Base-by-base conservation (phyloP, 495 filamentous ascomycete species). In the Collariella sp. region DNA sequence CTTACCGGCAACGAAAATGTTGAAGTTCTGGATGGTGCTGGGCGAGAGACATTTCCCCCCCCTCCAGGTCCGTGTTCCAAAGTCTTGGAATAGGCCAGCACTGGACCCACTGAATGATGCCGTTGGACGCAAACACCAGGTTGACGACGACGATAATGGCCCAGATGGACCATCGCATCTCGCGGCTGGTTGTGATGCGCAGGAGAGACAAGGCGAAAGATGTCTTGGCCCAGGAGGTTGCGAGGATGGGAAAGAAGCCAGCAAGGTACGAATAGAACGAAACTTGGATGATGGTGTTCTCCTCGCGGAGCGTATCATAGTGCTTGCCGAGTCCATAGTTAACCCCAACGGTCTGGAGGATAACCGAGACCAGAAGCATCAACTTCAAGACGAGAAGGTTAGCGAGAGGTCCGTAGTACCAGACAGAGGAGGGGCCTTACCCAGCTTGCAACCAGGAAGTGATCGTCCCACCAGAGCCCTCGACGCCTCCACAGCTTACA, bases 121-220 rank as follows among this genome's bases (percentile, higher is more conserved):
- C 7, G 45, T 19, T 4, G 35, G 26, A 15, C 45, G n/a, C 45
- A 29, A 47, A 29, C 16, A 34, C 16, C 9, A 67, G 19, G 31
- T 63, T 67, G 42, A 64, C 59, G 3, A 56, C 46, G 22, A 69
- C 29, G 26, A 65, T 60, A 4, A 67, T 54, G 18, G 51, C 52
- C 45, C 45, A 47, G 45, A 65, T 43, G 13, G 45, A 7, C 36
- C n/a, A n/a, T n/a, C 13, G 20, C 9, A 12, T 29, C 7, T 15
- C 19, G 24, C 43, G n/a, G 6, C 56, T 45, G 2, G 2, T 29
- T 13, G 50, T 43, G 10, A 58, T 48, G 11, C 44, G 56, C 38
- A 58, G 23, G 18, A 58, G 16, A 13, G 56, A 31, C 18, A 49
- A 15, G 3, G 49, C 50, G 45, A 58, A 57, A 16, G 50, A 47